Conservation (phyloP, 2,329 filamentous ascomycete genomes). For the Tetracladium maxilliforme region DNA sequence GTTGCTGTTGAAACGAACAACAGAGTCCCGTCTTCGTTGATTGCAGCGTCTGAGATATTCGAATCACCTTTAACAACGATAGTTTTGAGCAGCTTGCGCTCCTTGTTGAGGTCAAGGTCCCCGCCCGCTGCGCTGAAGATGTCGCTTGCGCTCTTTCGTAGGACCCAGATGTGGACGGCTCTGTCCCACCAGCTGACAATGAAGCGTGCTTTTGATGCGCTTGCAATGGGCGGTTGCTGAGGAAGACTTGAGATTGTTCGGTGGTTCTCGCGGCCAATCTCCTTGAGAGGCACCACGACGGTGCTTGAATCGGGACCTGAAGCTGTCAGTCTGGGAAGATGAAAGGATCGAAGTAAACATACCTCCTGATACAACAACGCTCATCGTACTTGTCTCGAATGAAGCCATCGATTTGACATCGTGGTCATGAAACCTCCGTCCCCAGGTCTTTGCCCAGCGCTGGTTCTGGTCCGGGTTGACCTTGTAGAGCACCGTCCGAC, state of each 20-base stretch:
- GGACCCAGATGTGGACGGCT: constrained; percentile 69
- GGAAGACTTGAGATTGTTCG: constrained; percentile 72
- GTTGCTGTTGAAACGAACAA: constrained; percentile 63
- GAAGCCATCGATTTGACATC: constrained; percentile 91
- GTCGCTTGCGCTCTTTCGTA: constrained; percentile 24
- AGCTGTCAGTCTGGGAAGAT: constrained; percentile 14
- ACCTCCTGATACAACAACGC: constrained; percentile 86
- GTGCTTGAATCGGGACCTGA: constrained; percentile 74
- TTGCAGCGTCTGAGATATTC: constrained; percentile 61
- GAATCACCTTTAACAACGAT: constrained; percentile 62
- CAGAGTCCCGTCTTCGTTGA: constrained; percentile 57
- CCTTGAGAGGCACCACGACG: constrained; percentile 65
- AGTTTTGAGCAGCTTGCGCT: constrained; percentile 50
- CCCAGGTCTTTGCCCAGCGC: constrained; percentile 76
- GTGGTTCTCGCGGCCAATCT: constrained; percentile 67
- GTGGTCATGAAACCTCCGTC: constrained; percentile 77
- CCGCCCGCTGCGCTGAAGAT: constrained; percentile 21
- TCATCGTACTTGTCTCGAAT: constrained; percentile 73
- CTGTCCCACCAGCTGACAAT: constrained; percentile 88
- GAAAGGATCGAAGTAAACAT: constrained; percentile 14
- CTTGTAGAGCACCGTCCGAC: constrained; percentile 72
- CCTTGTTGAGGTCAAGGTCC: constrained; percentile 21
- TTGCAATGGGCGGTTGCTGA: constrained; percentile 58
- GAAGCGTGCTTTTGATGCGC: constrained; percentile 58
- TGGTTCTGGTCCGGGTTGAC: constrained; percentile 41